These are phyloP conservation scores for Candida odintsovae DNA, from an alignment of 805 yeast species.

Conservation along the genomic window DNA sequence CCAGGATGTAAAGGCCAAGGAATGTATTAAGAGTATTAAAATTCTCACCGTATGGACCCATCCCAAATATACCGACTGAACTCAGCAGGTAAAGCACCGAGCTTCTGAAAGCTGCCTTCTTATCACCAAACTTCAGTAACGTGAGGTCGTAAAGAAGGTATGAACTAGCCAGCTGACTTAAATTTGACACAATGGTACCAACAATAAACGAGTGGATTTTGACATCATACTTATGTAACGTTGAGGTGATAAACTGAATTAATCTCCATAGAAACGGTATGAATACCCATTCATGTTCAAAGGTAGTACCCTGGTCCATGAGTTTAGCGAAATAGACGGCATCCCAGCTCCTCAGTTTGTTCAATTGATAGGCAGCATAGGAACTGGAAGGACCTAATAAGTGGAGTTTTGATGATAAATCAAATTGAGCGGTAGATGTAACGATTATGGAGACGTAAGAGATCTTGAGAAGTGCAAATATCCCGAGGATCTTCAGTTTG, in stretches of 20 bases:
- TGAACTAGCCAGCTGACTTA: conserved; percentile 44
- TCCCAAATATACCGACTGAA: conserved; percentile 76
- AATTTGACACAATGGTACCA: conserved; percentile 46
- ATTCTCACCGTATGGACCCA: conserved; percentile 74
- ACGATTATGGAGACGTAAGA: not conserved
- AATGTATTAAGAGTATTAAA: conserved; percentile 57
- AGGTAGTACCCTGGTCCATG: conserved; percentile 42
- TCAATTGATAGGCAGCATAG: conserved; percentile 7
- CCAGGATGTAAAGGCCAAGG: conserved; percentile 44
- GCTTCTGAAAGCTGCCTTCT: conserved; percentile 27
- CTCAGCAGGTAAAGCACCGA: conserved; percentile 50
- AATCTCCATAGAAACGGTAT: conserved; percentile 70
- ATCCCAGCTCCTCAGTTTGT: conserved; percentile 76
- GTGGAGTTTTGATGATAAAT: not conserved
- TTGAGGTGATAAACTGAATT: conserved; percentile 22
- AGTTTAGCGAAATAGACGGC: conserved; percentile 66
- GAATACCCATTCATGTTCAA: conserved; percentile 89
- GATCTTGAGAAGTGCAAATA: not conserved
- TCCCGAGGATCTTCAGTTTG: not conserved
- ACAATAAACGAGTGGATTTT: conserved; percentile 31
- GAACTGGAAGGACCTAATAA: not conserved
- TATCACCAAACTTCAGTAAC: conserved; percentile 22
- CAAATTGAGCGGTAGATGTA: not conserved
- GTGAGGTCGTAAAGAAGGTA: conserved; percentile 49
- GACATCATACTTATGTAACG: conserved; percentile 1